Conservation (phyloP, 2,329 filamentous ascomycete species). For the Diaporthe sp. region DNA sequence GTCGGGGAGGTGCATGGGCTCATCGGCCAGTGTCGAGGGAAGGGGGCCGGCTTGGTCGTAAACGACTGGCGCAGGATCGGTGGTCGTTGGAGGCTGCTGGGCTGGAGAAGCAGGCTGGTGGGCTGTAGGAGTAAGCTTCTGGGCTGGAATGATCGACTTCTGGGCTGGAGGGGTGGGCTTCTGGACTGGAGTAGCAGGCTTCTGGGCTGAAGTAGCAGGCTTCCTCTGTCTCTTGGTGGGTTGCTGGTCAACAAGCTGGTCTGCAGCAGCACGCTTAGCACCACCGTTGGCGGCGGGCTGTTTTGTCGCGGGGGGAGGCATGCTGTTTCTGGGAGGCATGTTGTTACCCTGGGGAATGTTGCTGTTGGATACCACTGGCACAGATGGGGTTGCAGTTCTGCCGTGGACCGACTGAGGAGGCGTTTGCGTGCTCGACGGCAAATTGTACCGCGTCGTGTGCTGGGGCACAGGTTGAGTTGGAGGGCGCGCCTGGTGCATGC, state of each 20-base stretch:
- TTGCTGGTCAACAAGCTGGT: background rate
- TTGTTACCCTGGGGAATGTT: background rate
- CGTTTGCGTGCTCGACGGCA: background rate
- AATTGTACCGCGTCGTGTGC: background rate
- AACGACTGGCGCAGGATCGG: too few species aligned
- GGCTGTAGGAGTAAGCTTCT: too few species aligned
- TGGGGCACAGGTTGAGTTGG: background rate
- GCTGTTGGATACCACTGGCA: background rate
- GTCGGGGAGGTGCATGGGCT: background rate
- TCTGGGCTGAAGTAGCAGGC: background rate
- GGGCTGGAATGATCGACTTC: too few species aligned
- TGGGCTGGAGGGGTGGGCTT: background rate
- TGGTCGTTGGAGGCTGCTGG: background rate
- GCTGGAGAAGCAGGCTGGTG: too few species aligned
- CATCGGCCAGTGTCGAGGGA: background rate
- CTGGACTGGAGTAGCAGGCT: background rate
- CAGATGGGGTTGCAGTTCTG: background rate
- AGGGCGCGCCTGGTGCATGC: background rate
- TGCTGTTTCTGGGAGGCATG: background rate
- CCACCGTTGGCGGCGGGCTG: background rate
- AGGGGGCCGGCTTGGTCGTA: too few species aligned
- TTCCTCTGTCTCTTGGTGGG: background rate
- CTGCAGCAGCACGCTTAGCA: background rate
- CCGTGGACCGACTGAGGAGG: background rate
- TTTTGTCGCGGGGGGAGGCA: background rate